Evolutionary conservation across 192 early-diverging fungal species (phyloP).

Genomic region (Backusella westeae): DNA sequence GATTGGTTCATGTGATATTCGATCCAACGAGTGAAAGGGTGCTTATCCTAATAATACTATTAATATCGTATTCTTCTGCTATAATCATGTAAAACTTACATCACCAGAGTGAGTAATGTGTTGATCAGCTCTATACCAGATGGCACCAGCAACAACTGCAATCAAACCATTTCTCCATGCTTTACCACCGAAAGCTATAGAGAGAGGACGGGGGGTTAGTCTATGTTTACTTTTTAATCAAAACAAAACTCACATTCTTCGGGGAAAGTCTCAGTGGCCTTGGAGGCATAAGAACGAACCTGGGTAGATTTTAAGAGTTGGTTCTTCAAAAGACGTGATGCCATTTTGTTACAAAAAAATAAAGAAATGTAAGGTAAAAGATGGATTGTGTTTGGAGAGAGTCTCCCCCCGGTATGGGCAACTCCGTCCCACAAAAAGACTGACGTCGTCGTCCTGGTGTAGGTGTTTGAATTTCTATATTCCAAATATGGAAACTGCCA

Average conservation of each 20-base stretch:
- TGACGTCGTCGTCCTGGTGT: background rate
- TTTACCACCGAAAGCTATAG: conserved; percentile 19
- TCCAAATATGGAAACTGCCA: too few relatives aligned
- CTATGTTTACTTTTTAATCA: background rate
- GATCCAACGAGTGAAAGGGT: conserved; percentile 35
- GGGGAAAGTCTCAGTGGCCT: conserved; percentile 12
- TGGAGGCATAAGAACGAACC: conserved; percentile 11
- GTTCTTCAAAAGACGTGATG: conserved; percentile 12
- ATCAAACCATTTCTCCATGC: conserved; percentile 33
- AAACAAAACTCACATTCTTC: conserved; percentile 13
- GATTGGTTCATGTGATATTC: conserved; percentile 31
- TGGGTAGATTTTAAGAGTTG: conserved; percentile 6
- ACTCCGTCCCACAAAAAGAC: background rate
- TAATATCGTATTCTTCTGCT: background rate
- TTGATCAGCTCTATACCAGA: conserved; percentile 29
- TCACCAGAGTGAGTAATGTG: conserved; percentile 29
- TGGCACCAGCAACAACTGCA: conserved; percentile 24
- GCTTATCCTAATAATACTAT: conserved; percentile 23
- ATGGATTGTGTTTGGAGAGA: background rate
- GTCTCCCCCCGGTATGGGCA: background rate
- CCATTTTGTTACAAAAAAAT: conserved; percentile 8
- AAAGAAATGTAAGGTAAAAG: conserved; percentile 8
- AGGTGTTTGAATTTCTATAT: background rate
- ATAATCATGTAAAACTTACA: background rate
- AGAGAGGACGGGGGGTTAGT: background rate